Base-by-base conservation (phyloP, 352 stramenopile genomes). In the Plasmopara halstedii region DNA sequence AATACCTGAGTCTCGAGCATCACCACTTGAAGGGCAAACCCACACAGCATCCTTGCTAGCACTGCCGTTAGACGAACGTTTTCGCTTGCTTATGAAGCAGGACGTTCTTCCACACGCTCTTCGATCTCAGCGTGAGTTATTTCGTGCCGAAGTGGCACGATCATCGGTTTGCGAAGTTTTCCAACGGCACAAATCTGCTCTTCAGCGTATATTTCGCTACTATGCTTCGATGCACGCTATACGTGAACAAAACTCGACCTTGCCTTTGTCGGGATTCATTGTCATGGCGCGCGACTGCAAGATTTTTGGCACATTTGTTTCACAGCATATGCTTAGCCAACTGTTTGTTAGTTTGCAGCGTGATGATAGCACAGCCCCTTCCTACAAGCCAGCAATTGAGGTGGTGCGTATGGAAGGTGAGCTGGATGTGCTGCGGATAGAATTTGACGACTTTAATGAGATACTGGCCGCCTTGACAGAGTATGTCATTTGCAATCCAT, bases 401-500 rank as follows among this genome's bases (percentile, higher is more conserved):
- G 34, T 38, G 19, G 21, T 38, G 0, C 55, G 48, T 22, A 57
- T 45, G 10, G 62, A 78, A 37, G 53, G 58, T 23, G 64, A 76
- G 15, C 32, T 86, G 26, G 58, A 67, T 38, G 44, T 54, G 38
- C 18, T 59, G 32, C 73, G 77, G 3, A 66, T 67, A 27, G 70
- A 85, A 48, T 86, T 85, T 52, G 58, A 36, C 19, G 72, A 86
- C 32, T 88, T 88, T 46, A 66, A 83, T 53, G 73, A 88, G 26
- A 70, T 75, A 3, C 58, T 89, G 14, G 80, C 74, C 8, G 80
- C 74, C 23, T 67, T 89, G 34, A 87, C 74, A 2, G 62, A 85
- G 49, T 86, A 88, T 52, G 75, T 91, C 8, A 64, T 89, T 25
- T 87, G 73, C 49, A 91, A 85, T 31, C 76, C 77, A 38, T 88